phyloP scores from a whole-genome alignment of 2,329 filamentous ascomycete genomes.

The Cladosporium austrohemisphaericum region DNA sequence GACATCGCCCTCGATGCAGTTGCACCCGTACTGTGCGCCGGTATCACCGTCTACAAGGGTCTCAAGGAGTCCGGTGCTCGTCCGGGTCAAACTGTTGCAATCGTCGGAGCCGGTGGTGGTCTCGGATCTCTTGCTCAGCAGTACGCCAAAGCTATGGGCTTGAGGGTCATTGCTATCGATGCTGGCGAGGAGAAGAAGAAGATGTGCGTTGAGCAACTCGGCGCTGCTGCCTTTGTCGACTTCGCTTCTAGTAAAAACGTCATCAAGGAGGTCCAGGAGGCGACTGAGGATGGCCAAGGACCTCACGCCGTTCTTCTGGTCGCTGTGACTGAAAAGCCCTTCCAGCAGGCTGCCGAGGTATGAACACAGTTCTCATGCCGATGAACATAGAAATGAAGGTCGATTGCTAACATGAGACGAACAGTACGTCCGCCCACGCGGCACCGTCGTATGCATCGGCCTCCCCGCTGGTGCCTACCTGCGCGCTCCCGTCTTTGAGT shows the following conservation, averaged over 20 bases:
- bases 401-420: neutral
- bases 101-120: slow-evolving; percentile 83
- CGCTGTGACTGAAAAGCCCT: slow-evolving; percentile 84
- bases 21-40: slow-evolving; percentile 77
- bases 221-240: slow-evolving; percentile 72
- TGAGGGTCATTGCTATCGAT: slow-evolving; percentile 77
- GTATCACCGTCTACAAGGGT: slow-evolving; percentile 88
- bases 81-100: slow-evolving; percentile 74
- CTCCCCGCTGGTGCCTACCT: slow-evolving; percentile 77
- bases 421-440: slow-evolving; percentile 75
- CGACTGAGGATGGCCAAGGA: slow-evolving; percentile 74
- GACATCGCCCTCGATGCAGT: slow-evolving; percentile 71
- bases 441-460: slow-evolving; percentile 83
- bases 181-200: slow-evolving; percentile 74
- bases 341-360: slow-evolving; percentile 79
- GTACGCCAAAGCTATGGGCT: slow-evolving; percentile 87
- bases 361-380: slow-evolving; percentile 11
- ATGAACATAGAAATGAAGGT: neutral
- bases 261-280: slow-evolving; percentile 77
- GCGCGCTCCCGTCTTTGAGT: slow-evolving; percentile 81
- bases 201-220: slow-evolving; percentile 64
- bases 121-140: slow-evolving; percentile 76
- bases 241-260: slow-evolving; percentile 73
- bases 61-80: slow-evolving; percentile 74
- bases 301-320: slow-evolving; percentile 85